These are phyloP conservation scores for Trametes elegans DNA, from an alignment of 768 basidiomycete species.

Conservation along the genomic window DNA sequence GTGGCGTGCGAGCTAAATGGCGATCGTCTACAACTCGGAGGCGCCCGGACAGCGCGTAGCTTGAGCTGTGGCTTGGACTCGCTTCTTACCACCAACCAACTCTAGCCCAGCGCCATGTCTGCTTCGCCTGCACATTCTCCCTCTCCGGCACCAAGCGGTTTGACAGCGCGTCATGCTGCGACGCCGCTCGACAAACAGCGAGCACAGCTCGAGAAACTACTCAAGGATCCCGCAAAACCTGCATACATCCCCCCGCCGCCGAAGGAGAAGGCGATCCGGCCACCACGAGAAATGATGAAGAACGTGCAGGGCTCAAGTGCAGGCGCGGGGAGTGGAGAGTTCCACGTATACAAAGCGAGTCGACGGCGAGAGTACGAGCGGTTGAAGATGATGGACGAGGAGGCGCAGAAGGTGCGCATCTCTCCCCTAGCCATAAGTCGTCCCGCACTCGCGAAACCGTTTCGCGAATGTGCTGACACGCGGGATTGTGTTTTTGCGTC, in stretches of 20 bases:
- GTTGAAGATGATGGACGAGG: slow-evolving; percentile 86
- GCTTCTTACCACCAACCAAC: neutral
- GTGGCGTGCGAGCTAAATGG: neutral
- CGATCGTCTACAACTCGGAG: neutral
- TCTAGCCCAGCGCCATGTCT: slow-evolving; percentile 21
- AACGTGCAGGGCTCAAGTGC: slow-evolving; percentile 98
- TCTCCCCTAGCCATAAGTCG: neutral
- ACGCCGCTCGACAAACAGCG: slow-evolving; percentile 53
- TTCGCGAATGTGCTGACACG: neutral
- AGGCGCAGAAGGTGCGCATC: slow-evolving; percentile 67
- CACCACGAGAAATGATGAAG: slow-evolving; percentile 97
- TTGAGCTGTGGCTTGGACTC: too few relatives aligned
- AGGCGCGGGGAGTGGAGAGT: slow-evolving; percentile 96
- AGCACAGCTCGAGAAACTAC: slow-evolving; percentile 77
- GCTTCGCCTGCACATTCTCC: slow-evolving; percentile 29
- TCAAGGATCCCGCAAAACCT: slow-evolving; percentile 86
- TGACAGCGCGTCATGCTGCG: slow-evolving; percentile 41
- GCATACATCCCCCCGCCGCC: slow-evolving; percentile 77
- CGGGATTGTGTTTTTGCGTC: neutral
- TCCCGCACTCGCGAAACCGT: neutral
- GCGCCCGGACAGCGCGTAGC: too few relatives aligned
- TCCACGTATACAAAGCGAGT: slow-evolving; percentile 97
- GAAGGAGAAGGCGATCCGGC: slow-evolving; percentile 77
- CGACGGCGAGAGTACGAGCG: slow-evolving; percentile 94
- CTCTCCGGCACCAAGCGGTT: slow-evolving; percentile 20